phyloP scores from a whole-genome alignment of 352 stramenopile species.

The Pythium phragmitis region DNA sequence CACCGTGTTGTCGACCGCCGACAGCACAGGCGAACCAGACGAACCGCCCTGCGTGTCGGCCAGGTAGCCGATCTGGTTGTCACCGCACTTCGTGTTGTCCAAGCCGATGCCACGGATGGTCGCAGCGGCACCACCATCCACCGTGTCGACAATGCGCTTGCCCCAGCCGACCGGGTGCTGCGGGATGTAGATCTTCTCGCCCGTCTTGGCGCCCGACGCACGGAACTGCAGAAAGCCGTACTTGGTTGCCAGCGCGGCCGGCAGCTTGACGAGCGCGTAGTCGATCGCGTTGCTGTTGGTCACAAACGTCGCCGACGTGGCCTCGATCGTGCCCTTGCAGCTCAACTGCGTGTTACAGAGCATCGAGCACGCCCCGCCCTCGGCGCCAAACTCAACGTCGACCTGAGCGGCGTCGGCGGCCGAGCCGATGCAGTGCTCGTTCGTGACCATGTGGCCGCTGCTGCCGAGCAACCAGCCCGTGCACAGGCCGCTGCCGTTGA shows the following conservation, averaged over 20 bases:
- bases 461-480: conserved; percentile 34
- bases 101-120: conserved; percentile 13
- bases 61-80: conserved; percentile 36
- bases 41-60: conserved; percentile 35
- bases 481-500: conserved; percentile 29
- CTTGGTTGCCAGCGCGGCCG: conserved; percentile 11
- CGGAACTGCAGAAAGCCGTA: conserved; percentile 34
- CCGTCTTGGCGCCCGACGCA: conserved; percentile 16
- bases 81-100: conserved; percentile 5
- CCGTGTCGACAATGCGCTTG: conserved; percentile 51
- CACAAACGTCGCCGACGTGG: conserved; percentile 23
- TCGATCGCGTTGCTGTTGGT: conserved; percentile 22
- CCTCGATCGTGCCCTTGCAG: conserved; percentile 25
- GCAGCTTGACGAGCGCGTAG: conserved; percentile 26
- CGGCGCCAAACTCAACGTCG: conserved; percentile 30
- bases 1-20: conserved; percentile 30
- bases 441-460: conserved; percentile 28
- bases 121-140: conserved; percentile 12
- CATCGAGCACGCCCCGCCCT: conserved; percentile 21
- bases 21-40: conserved; percentile 29
- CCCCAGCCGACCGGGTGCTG: conserved; percentile 62
- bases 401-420: conserved; percentile 15
- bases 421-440: conserved; percentile 29
- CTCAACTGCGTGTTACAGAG: conserved; percentile 23
- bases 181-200: conserved; percentile 53